Evolutionary conservation across 1,284 basidiomycete species (phyloP), one percentile per base, ranked within the genome.

Genomic region (Ceratobasidium sp.): DNA sequence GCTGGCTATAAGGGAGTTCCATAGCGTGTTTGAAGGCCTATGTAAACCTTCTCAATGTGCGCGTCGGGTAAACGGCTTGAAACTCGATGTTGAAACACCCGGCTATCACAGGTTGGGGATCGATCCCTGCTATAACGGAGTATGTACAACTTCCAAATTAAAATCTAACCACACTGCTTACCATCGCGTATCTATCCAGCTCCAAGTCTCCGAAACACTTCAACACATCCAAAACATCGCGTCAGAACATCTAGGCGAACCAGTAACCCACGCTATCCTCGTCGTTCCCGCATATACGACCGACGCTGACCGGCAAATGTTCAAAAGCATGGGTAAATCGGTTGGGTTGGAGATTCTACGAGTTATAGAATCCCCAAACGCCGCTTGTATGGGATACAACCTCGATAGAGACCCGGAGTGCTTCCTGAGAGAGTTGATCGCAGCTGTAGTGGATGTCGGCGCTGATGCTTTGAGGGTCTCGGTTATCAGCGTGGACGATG

Each of bases 201-300:
- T 28, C 9, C 42, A 44, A 26, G 40, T 49, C 10, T 9, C n/a
- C n/a, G 12, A 49, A 15, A 49, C 44, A n/a, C 23, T 67, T 13
- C 44, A 28, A 4, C 15, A 67, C 7, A n/a, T 67, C n/a, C 42
- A n/a, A 15, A 40, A 5, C 64, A 23, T 67, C n/a, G 44, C 64
- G 13, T 67, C 64, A 7, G 18, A 23, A 13, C 18, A 67, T 13
- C 40, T 67, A 15, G 39, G 39, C 18, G 64, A 67, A 49, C 39
- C 39, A 33, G 64, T 67, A 10, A 46, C 64, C 5, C 64, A 67
- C 20, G 64, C 64, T 13, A 15, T 67, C 10, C 64, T 67, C n/a
- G n/a, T 15, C 6, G 42, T 67, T 26, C 64, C 64, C 13, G 15
- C n/a, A 9, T 10, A 46, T 9, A 67, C 64, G 5, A 20, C 64